Conservation (phyloP, 805 yeast species). For the Kuraishia ogatae region DNA sequence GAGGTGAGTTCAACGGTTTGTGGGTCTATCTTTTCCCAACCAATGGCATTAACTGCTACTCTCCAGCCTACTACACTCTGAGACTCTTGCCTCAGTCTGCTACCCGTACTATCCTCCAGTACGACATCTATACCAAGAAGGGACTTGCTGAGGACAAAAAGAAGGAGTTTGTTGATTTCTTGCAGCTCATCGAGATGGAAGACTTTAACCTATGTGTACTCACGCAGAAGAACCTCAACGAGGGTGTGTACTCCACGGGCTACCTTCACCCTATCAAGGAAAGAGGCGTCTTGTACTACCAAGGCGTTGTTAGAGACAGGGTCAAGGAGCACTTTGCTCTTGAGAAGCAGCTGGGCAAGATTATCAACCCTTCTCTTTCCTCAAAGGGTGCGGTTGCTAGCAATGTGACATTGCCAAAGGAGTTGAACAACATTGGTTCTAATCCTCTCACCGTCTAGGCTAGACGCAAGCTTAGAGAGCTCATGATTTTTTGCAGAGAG, state of each 20-base stretch:
- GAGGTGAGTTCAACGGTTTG: conserved; percentile 53
- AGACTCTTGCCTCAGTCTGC: conserved; percentile 48
- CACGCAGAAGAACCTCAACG: conserved; percentile 53
- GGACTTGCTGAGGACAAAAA: conserved; percentile 42
- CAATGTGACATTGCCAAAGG: conserved; percentile 36
- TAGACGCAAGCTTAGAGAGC: background rate
- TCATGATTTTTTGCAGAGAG: background rate
- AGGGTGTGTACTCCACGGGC: conserved; percentile 51
- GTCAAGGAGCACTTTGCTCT: conserved; percentile 41
- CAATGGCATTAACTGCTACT: conserved; percentile 53
- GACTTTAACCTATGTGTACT: conserved; percentile 49
- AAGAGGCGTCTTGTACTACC: conserved; percentile 49
- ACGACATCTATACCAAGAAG: conserved; percentile 53
- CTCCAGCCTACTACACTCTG: conserved; percentile 59
- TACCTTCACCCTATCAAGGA: conserved; percentile 52
- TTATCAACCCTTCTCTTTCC: conserved; percentile 42
- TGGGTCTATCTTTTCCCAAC: conserved; percentile 56
- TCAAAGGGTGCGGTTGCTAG: conserved; percentile 27
- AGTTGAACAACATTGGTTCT: conserved; percentile 39
- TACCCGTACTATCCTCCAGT: conserved; percentile 45
- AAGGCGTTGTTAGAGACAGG: conserved; percentile 45
- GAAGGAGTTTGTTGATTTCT: conserved; percentile 54
- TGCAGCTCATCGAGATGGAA: conserved; percentile 51
- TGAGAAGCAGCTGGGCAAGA: conserved; percentile 35
- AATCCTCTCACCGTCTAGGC: conserved; percentile 16